Evolutionary conservation across 768 basidiomycete species (phyloP), one percentile per base, ranked within the genome.

Genomic region (Steccherinum ochraceum): DNA sequence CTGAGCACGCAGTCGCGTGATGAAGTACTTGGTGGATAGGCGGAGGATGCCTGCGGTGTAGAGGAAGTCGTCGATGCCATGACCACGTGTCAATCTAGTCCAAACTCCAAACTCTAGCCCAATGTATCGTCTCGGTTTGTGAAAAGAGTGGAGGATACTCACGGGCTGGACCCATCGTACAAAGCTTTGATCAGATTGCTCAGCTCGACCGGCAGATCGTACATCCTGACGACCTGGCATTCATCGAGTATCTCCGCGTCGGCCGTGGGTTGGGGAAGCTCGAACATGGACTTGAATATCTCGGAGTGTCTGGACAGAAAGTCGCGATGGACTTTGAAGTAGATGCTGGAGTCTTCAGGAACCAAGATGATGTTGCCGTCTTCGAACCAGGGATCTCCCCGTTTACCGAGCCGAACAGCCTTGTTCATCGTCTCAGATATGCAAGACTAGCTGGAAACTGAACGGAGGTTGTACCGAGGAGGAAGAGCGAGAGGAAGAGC

Each of bases 11-110:
- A 82, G 70, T 46, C 73, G 70, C 4, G 65, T 58, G 26, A 83
- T 74, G 58, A 81, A 76, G 50, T 84, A 84, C 55, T 84, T 84
- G 24, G 76, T 80, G 11, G 80, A 61, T 12, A 84, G 65, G 18
- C 81, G 79, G 13, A 84, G 65, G 40, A 83, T 75, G 4, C 79
- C 77, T 25, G 79, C 75, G n/a, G 79, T 63, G 53, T 75, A 69
- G 54, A 74, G 76, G 61, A 83, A 83, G 54, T 81, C 77, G n/a
- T 73, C 67, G 39, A 74, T 65, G 23, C 62, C 67, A 25, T 64
- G 58, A 51, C 72, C 70, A 24, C 66, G 53, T 42, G 76, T 76
- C 3, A 58, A 58, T 18, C 62, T 64, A 46, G 5, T n/a, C 25
- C 16, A 43, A 43, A 19, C 41, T 43, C 30, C 30, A 23, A 18